phyloP scores from a whole-genome alignment of 2,329 filamentous ascomycete species.

The Hypomyces perniciosus region DNA sequence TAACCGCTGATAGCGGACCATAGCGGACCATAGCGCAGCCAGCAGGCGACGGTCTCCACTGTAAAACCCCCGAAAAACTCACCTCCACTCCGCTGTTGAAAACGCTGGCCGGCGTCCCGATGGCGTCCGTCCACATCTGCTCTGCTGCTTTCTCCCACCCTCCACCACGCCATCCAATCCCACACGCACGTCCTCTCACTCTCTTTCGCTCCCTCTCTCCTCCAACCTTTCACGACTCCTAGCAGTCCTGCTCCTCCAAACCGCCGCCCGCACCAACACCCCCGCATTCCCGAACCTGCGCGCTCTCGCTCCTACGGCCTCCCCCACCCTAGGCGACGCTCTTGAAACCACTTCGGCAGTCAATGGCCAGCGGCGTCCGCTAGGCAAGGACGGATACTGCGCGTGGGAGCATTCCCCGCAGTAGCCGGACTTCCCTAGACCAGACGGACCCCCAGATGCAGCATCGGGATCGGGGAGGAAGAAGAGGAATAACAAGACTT shows the following conservation, averaged over 20 bases:
- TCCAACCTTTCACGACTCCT: conserved; percentile 5
- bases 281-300: neutral
- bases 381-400: conserved; percentile 51
- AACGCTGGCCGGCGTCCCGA: neutral
- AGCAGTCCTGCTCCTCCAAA: too few relatives aligned
- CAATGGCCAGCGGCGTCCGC: conserved; percentile 53
- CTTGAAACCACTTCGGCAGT: conserved; percentile 25
- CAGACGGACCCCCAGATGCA: conserved; percentile 14
- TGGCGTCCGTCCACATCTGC: neutral
- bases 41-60: conserved; percentile 7
- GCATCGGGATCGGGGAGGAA: neutral
- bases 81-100: conserved; percentile 5
- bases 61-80: conserved; percentile 1
- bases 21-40: too few relatives aligned
- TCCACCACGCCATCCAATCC: neutral
- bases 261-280: conserved; percentile 1
- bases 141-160: conserved; percentile 5
- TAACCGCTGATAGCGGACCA: neutral
- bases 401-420: conserved; percentile 54
- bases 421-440: conserved; percentile 36
- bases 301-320: conserved; percentile 4
- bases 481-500: neutral
- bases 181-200: conserved; percentile 5
- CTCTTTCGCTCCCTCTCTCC: neutral
- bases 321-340: conserved; percentile 8